Conservation (phyloP, 805 yeast genomes). For the Schwanniomyces yamadae region DNA sequence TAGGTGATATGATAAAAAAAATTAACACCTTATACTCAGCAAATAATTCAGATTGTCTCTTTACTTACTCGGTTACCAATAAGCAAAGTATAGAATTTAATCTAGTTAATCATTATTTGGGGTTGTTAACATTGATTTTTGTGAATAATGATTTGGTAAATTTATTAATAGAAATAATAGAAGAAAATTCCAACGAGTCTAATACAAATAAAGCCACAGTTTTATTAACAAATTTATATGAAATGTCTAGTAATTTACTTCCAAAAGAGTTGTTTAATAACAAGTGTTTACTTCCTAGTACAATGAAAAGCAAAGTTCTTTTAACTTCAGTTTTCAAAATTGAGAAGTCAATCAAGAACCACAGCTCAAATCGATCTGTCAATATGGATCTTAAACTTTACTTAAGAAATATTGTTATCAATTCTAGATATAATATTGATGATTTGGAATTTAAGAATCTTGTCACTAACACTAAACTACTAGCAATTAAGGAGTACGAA, state of each 20-base stretch:
- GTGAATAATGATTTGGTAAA: constrained; percentile 50
- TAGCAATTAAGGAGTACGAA: constrained; percentile 72
- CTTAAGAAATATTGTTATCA: constrained; percentile 20
- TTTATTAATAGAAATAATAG: constrained; percentile 43
- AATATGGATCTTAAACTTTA: constrained; percentile 19
- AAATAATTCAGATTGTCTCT: constrained; percentile 5
- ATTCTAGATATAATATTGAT: constrained; percentile 39
- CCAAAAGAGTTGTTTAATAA: constrained; percentile 45
- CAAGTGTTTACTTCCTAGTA: constrained; percentile 15
- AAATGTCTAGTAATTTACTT: constrained; percentile 51
- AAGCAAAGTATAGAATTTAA: constrained; percentile 10
- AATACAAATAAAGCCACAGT: constrained; percentile 59
- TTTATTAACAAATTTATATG: constrained; percentile 61
- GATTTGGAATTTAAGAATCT: constrained; percentile 66
- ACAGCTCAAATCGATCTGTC: constrained; percentile 15
- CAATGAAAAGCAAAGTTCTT: constrained; percentile 16
- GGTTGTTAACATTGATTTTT: constrained; percentile 57
- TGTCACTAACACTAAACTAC: constrained; percentile 66
- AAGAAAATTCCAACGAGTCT: constrained; percentile 42
- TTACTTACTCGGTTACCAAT: constrained; percentile 12
- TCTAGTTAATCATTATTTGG: constrained; percentile 61
- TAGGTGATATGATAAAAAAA: constrained; percentile 19
- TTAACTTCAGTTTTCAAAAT: constrained; percentile 46
- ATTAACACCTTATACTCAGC: constrained; percentile 3
- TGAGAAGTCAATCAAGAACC: constrained; percentile 44